These are phyloP conservation scores for Rutstroemia sp. DNA, from an alignment of 2,329 filamentous ascomycete species.

Conservation along the genomic window DNA sequence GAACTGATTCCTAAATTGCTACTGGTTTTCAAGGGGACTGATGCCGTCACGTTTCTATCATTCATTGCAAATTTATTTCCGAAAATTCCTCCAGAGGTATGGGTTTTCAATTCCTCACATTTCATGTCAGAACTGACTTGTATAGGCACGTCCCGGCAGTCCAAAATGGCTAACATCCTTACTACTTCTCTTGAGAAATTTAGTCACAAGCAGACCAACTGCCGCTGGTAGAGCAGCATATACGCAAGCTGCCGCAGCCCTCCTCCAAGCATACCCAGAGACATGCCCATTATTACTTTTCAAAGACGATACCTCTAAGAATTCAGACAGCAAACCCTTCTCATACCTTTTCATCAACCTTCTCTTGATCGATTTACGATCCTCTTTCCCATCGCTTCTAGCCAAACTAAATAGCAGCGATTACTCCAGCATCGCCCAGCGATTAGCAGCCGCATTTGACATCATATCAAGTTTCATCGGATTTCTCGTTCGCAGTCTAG, in stretches of 20 bases:
- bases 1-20: slow-evolving; percentile 40
- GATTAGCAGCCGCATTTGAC: slow-evolving; percentile 55
- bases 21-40: slow-evolving; percentile 49
- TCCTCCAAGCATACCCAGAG: slow-evolving; percentile 48
- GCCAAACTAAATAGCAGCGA: slow-evolving; percentile 46
- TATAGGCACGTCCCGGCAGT: slow-evolving; percentile 40
- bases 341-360: slow-evolving; percentile 57
- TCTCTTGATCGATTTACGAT: slow-evolving; percentile 58
- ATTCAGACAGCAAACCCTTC: slow-evolving; percentile 41
- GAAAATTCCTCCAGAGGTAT: slow-evolving; percentile 41
- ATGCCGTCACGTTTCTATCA: slow-evolving; percentile 50
- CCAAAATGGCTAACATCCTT: slow-evolving; percentile 47
- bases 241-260: slow-evolving; percentile 48
- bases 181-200: slow-evolving; percentile 41
- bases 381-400: slow-evolving; percentile 53
- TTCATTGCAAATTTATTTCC: slow-evolving; percentile 49
- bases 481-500: slow-evolving; percentile 46
- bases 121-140: slow-evolving; percentile 2
- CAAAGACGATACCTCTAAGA: slow-evolving; percentile 29
- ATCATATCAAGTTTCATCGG: slow-evolving; percentile 53
- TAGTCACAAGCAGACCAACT: slow-evolving; percentile 49
- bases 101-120: slow-evolving; percentile 14
- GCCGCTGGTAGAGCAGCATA: slow-evolving; percentile 49
- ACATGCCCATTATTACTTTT: slow-evolving; percentile 45
- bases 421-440: slow-evolving; percentile 43